Evolutionary conservation across 1,284 basidiomycete genomes (phyloP), one percentile per base, ranked within the genome.

Genomic region (Cryptococcus sp.): DNA sequence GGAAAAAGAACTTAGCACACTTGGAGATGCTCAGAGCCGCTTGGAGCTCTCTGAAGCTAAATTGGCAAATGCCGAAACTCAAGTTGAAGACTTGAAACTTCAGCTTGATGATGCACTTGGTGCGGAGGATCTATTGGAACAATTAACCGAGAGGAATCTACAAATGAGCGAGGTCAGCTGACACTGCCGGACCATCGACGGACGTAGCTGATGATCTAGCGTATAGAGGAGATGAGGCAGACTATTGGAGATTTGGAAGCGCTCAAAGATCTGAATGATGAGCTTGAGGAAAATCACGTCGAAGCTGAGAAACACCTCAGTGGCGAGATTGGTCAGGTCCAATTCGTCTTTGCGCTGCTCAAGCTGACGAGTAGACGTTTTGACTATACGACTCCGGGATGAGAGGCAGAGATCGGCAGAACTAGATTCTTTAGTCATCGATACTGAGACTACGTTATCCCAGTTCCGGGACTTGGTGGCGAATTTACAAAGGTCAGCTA

Each of bases 201-300:
- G n/a, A n/a, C n/a, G 39, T 7, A 54, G 21, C 22, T 40, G 28
- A 28, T 46, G 18, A n/a, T 50, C 49, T 64, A 88, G 89, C 94
- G 88, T 83, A 90, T 98, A 60, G 94, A 98, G 67, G 91, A 96
- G 75, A 92, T 98, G 86, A 83, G 87, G 4, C 86, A 89, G 50
- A 89, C 88, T 0, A 91, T 98, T 48, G 94, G 98, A 68, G 94
- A 98, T 67, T 83, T 97, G 14, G 94, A 98, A 68, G 85, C 93
- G 13, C 82, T 98, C 47, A 91, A 93, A 72, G 93, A 98, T 64
- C 85, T 99, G 50, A 91, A 86, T 58, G 94, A 98, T 61, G 96
- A 99, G 75, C 81, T 99, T 2, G 96, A 98, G 73, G 94, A 98
- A 75, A 91, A 89, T 65, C 94, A 98, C 62, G 73, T 90, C 7